These are phyloP conservation scores for Pachyrhizus erosus DNA, from an alignment of 306 rosid species.

Conservation along the genomic window DNA sequence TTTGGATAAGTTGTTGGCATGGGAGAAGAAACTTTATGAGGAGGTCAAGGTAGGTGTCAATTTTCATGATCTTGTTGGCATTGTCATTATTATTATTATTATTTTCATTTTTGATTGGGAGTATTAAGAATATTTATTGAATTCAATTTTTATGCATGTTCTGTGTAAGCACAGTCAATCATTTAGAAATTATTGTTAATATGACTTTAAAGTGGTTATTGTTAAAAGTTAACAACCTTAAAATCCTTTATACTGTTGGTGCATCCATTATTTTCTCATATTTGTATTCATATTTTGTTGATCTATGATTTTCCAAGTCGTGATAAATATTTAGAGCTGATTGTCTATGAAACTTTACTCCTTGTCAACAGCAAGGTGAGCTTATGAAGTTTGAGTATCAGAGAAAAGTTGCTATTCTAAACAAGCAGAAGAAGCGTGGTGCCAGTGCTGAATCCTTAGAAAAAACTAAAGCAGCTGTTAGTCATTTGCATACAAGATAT, in stretches of 20 bases:
- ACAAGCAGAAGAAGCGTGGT: conserved; percentile 79
- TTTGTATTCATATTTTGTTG: not conserved
- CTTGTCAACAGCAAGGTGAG: conserved; percentile 80
- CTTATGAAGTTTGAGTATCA: conserved; percentile 87
- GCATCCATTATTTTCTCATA: not conserved
- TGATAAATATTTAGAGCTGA: not conserved
- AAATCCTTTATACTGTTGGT: not conserved
- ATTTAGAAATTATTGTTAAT: not conserved
- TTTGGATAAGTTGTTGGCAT: conserved; percentile 85
- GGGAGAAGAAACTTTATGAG: conserved; percentile 95
- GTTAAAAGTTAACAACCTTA: not conserved
- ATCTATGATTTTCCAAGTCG: not conserved
- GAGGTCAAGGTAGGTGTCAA: conserved; percentile 74
- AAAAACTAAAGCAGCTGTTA: conserved; percentile 86
- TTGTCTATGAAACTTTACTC: not conserved
- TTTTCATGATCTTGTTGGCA: not conserved
- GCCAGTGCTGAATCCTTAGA: conserved; percentile 76
- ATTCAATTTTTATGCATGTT: not conserved
- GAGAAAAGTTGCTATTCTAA: conserved; percentile 74
- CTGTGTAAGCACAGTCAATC: too few relatives aligned
- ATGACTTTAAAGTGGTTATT: not conserved
- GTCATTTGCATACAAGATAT: conserved; percentile 88
- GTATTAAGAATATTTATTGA: not conserved
- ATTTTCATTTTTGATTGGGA: not conserved
- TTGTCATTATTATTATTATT: not conserved